These are phyloP conservation scores for Triticum turgidum DNA, from an alignment of 176 grass and related monocot species.

Conservation along the genomic window DNA sequence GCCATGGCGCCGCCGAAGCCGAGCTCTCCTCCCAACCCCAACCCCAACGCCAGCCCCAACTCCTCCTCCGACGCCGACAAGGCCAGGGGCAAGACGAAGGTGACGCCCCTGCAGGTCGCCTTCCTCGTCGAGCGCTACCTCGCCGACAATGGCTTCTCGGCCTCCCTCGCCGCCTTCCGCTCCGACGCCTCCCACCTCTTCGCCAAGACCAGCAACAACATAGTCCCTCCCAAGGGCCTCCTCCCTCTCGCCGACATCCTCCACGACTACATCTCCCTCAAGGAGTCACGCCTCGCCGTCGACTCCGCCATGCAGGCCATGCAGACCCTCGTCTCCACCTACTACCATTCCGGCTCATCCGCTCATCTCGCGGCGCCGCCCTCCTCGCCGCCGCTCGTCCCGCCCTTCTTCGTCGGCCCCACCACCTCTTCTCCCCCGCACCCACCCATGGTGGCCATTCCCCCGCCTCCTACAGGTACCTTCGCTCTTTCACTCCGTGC, in stretches of 20 bases:
- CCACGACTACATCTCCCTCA: conserved; percentile 80
- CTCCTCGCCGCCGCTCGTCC: conserved; percentile 48
- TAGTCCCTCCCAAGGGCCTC: conserved; percentile 47
- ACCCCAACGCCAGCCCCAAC: not conserved
- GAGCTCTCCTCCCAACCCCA: conserved; percentile 10
- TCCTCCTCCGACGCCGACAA: conserved; percentile 11
- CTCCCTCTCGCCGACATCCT: conserved; percentile 70
- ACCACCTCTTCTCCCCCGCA: conserved; percentile 16
- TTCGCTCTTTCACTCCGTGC: not conserved
- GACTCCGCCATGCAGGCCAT: conserved; percentile 64
- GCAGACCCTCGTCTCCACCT: conserved; percentile 54
- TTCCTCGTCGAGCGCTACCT: conserved; percentile 94
- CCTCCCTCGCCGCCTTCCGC: conserved; percentile 64
- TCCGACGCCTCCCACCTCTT: conserved; percentile 64
- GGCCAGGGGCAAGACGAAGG: conserved; percentile 45
- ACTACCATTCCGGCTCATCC: conserved; percentile 25
- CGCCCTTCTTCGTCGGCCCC: conserved; percentile 39
- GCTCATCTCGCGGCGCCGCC: conserved; percentile 22
- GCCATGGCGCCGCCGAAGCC: conserved; percentile 41
- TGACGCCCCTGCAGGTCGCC: conserved; percentile 69
- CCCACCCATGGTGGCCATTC: not conserved
- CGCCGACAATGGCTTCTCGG: conserved; percentile 59
- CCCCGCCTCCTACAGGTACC: conserved; percentile 40
- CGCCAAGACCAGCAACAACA: conserved; percentile 41
- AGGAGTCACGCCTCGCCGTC: conserved; percentile 56